A percentile compares a stretch with the other conserved stretches of the same genome.
These are phyloP conservation scores for Sclerotinia nivalis DNA, from an alignment of 2,329 filamentous ascomycete species.

Conservation along the genomic window DNA sequence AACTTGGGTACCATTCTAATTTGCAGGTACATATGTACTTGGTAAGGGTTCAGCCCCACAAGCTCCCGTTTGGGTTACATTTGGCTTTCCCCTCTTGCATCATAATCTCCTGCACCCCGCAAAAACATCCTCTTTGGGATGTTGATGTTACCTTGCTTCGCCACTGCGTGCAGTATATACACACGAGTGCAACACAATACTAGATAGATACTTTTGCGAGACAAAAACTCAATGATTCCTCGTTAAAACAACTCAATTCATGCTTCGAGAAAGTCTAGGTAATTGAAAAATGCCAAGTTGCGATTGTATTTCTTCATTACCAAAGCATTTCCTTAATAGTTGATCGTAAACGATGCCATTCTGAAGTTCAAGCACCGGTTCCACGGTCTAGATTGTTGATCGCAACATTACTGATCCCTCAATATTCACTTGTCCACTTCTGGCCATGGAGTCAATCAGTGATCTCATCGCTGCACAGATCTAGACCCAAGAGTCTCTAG, in stretches of 20 bases:
- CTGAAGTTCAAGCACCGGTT: neutral
- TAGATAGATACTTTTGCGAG: conserved; percentile 1
- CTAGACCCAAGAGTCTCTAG: neutral
- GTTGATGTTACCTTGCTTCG: neutral
- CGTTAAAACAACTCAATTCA: neutral
- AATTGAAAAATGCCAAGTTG: neutral
- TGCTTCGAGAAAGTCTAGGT: neutral
- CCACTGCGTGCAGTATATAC: neutral
- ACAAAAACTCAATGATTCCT: neutral
- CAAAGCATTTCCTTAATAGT: neutral
- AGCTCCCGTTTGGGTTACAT: neutral
- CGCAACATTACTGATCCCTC: neutral
- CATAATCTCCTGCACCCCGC: conserved; percentile 19
- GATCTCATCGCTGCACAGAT: neutral
- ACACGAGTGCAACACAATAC: neutral
- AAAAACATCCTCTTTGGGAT: neutral
- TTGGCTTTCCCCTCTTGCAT: conserved; percentile 5
- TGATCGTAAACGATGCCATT: neutral
- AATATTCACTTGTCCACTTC: no score
- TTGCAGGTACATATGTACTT: neutral
- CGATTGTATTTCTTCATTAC: neutral
- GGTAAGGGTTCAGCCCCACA: conserved; percentile 14
- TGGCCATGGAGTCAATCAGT: neutral
- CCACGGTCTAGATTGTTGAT: conserved; percentile 5
- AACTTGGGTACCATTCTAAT: neutral